Conservation (phyloP, 2,329 filamentous ascomycete genomes). For the Hypomyces rosellus region DNA sequence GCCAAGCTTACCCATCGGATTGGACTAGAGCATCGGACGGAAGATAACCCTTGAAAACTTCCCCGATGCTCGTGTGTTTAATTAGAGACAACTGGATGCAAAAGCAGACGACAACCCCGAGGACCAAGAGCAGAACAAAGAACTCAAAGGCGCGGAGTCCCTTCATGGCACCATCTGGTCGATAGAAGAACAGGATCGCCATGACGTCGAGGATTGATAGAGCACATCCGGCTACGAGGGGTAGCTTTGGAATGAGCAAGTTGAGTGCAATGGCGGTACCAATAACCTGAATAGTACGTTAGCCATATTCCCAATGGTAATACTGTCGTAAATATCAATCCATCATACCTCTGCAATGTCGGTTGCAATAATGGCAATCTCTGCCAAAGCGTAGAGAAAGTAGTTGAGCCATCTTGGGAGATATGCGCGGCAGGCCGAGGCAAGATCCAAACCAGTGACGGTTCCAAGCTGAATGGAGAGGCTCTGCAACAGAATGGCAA, state of each 20-base stretch:
- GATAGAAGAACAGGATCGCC: slow-evolving; percentile 61
- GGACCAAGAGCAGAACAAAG: slow-evolving; percentile 56
- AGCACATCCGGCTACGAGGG: slow-evolving; percentile 61
- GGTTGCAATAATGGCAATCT: slow-evolving; percentile 63
- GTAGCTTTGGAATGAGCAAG: slow-evolving; percentile 55
- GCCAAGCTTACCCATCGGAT: slow-evolving; percentile 40
- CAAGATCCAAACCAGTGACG: slow-evolving; percentile 61
- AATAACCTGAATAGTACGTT: slow-evolving; percentile 43
- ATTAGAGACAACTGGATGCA: slow-evolving; percentile 63
- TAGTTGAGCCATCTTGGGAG: slow-evolving; percentile 61
- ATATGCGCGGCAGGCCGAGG: slow-evolving; percentile 59
- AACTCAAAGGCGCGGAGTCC: slow-evolving; percentile 57
- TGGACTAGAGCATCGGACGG: slow-evolving; percentile 55
- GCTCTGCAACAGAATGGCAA: slow-evolving; percentile 64
- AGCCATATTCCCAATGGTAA: background rate
- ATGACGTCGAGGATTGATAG: slow-evolving; percentile 64
- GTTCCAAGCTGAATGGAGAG: slow-evolving; percentile 64
- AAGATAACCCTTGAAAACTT: slow-evolving; percentile 60
- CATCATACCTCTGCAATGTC: slow-evolving; percentile 54
- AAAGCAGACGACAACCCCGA: slow-evolving; percentile 66
- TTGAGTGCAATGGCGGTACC: slow-evolving; percentile 66
- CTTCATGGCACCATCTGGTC: slow-evolving; percentile 51
- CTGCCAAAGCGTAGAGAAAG: slow-evolving; percentile 55
- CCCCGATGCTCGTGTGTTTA: slow-evolving; percentile 44
- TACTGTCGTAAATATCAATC: background rate